Evolutionary conservation across 257 asterid genomes (phyloP).

Genomic region (Ehretia macrophylla): DNA sequence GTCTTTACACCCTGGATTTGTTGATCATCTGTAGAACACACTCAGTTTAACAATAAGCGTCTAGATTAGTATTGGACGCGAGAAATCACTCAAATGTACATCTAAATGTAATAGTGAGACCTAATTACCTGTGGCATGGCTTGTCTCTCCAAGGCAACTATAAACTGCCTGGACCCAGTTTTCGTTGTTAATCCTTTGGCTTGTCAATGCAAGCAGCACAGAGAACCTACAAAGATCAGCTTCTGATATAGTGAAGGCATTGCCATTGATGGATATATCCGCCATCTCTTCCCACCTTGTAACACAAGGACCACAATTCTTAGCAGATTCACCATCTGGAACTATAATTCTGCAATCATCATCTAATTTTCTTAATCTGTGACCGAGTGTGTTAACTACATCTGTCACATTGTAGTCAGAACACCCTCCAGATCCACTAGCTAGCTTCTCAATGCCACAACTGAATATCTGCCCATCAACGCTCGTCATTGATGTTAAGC

Average conservation of each 20-base stretch:
- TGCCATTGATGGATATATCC: slow-evolving; percentile 8
- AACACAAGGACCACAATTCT: slow-evolving; percentile 42
- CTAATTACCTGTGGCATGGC: slow-evolving; percentile 35
- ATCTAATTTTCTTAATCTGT: slow-evolving; percentile 23
- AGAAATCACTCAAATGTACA: neutral
- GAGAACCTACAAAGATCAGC: slow-evolving; percentile 45
- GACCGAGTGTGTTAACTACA: slow-evolving; percentile 32
- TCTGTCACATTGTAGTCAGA: slow-evolving; percentile 46
- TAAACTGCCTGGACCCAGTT: slow-evolving; percentile 42
- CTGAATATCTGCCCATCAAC: slow-evolving; percentile 3
- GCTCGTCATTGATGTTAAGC: slow-evolving; percentile 24
- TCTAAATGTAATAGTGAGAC: no score
- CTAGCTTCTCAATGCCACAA: slow-evolving; percentile 59
- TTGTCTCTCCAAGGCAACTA: slow-evolving; percentile 46
- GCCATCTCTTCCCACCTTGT: slow-evolving; percentile 36
- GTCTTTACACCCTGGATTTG: slow-evolving; percentile 16
- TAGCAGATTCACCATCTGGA: slow-evolving; percentile 16
- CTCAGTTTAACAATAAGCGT: neutral
- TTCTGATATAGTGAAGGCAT: slow-evolving; percentile 14
- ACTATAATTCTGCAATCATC: slow-evolving; percentile 40
- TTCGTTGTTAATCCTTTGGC: slow-evolving; percentile 39
- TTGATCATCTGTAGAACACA: slow-evolving; percentile 27
- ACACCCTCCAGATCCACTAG: slow-evolving; percentile 57
- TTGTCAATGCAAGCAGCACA: slow-evolving; percentile 41
- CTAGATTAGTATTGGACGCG: neutral